Evolutionary conservation across 495 filamentous ascomycete genomes (phyloP).

Genomic region (Hypoxylon trugodes): DNA sequence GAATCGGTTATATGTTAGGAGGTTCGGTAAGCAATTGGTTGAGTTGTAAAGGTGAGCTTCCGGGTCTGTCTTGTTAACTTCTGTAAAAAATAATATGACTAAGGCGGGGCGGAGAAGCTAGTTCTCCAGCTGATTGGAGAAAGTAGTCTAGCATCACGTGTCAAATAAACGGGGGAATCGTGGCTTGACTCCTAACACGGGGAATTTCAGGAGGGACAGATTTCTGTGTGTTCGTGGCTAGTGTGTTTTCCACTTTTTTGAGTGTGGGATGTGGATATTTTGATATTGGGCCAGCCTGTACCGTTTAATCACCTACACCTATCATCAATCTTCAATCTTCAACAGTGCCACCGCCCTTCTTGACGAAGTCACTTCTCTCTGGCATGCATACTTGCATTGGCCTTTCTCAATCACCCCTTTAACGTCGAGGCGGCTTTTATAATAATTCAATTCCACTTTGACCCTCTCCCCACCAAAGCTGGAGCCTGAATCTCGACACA

Average conservation of each 20-base stretch:
- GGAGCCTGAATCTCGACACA: conserved; percentile 1
- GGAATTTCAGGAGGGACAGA: conserved; percentile 46
- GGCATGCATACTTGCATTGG: conserved; percentile 41
- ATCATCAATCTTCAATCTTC: conserved; percentile 9
- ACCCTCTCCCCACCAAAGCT: conserved; percentile 4
- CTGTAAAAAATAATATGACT: no score
- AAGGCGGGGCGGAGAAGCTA: no score
- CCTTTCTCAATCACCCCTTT: conserved; percentile 28
- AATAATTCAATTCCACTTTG: conserved; percentile 24
- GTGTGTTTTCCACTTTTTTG: conserved; percentile 11
- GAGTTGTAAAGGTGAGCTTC: no score
- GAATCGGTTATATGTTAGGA: no score
- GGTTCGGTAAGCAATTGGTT: no score
- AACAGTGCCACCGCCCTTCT: conserved; percentile 18
- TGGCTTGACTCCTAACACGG: no score
- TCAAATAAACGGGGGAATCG: no score
- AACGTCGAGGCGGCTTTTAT: conserved; percentile 17
- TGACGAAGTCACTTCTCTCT: conserved; percentile 7
- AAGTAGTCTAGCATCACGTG: no score
- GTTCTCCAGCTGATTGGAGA: no score
- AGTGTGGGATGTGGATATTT: conserved; percentile 8
- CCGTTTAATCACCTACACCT: conserved; percentile 20
- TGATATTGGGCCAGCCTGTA: conserved; percentile 32
- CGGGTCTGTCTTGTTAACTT: no score
- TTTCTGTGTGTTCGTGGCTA: conserved; percentile 30